These are phyloP conservation scores for Mycena metata DNA, from an alignment of 768 basidiomycete genomes.

Conservation along the genomic window DNA sequence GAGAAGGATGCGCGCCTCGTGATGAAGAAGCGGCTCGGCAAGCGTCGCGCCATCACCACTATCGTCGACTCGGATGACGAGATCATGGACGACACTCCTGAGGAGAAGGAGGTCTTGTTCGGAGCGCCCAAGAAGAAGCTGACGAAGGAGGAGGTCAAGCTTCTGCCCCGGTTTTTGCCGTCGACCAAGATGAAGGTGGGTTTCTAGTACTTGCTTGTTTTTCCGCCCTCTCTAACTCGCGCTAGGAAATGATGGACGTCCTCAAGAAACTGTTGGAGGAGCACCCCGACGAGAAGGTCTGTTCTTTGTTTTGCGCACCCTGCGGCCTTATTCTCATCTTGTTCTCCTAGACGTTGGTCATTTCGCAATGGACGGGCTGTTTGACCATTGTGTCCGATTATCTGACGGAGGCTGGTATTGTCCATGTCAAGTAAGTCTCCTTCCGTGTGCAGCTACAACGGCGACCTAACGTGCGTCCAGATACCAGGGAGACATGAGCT, in stretches of 20 bases:
- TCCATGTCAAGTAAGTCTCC: constrained; percentile 66
- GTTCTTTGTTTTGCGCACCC: constrained; percentile 5
- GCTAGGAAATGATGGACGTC: constrained; percentile 71
- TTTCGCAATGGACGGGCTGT: constrained; percentile 80
- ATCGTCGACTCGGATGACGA: constrained; percentile 63
- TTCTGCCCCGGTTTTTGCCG: constrained; percentile 70
- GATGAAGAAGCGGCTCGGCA: constrained; percentile 54
- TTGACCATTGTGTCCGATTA: constrained; percentile 75
- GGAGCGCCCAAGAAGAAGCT: constrained; percentile 49
- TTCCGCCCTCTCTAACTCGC: background rate
- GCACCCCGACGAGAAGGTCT: constrained; percentile 73
- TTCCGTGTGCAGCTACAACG: background rate
- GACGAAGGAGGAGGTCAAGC: constrained; percentile 53
- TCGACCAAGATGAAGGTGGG: constrained; percentile 82
- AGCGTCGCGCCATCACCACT: constrained; percentile 49
- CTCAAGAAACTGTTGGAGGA: constrained; percentile 60
- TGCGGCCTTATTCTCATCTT: constrained; percentile 22
- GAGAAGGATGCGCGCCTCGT: constrained; percentile 59
- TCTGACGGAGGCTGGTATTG: constrained; percentile 63
- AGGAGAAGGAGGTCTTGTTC: constrained; percentile 59
- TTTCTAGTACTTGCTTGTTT: background rate
- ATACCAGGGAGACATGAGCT: constrained; percentile 74
- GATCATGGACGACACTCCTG: constrained; percentile 48
- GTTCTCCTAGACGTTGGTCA: constrained; percentile 63
- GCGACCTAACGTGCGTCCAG: constrained; percentile 44